A percentile compares a stretch with the other conserved stretches of the same genome.
Conservation (phyloP, 2,329 filamentous ascomycete genomes). For the Xenosphaeropsis pyriputrescens region DNA sequence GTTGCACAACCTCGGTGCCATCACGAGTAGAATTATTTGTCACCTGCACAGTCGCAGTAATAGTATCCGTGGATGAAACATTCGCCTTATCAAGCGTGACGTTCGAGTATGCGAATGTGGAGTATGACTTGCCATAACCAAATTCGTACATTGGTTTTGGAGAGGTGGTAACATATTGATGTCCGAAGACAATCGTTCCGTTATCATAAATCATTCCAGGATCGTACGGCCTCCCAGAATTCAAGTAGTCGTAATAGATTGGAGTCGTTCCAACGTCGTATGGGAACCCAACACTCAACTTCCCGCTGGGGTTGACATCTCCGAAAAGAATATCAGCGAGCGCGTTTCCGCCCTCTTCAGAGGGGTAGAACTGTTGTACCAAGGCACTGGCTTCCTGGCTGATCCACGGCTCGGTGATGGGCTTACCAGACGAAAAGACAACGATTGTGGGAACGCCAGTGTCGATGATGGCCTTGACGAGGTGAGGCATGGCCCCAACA, state of each 20-base stretch:
- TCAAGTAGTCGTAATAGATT: conserved; percentile 59
- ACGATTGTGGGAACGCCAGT: conserved; percentile 66
- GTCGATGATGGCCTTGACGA: conserved; percentile 51
- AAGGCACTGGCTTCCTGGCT: conserved; percentile 47
- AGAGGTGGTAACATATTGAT: conserved; percentile 70
- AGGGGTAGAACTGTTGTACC: conserved; percentile 63
- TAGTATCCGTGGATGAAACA: conserved; percentile 27
- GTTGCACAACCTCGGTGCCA: conserved; percentile 38
- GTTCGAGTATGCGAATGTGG: conserved; percentile 38
- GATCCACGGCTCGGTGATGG: conserved; percentile 61
- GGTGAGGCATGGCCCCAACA: conserved; percentile 53
- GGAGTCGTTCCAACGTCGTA: conserved; percentile 52
- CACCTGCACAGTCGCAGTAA: conserved; percentile 36
- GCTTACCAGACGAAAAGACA: conserved; percentile 70
- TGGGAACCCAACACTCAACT: conserved; percentile 60
- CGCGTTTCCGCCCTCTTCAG: conserved; percentile 70
- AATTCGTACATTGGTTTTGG: conserved; percentile 74
- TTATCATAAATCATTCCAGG: conserved; percentile 59
- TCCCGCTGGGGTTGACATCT: conserved; percentile 50
- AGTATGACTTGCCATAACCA: conserved; percentile 66
- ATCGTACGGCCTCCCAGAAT: conserved; percentile 65
- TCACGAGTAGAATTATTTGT: conserved; percentile 39
- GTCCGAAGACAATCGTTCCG: conserved; percentile 65
- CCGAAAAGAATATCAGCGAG: conserved; percentile 71
- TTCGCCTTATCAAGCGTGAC: conserved; percentile 24